These are phyloP conservation scores for Gypsophila paniculata DNA, from an alignment of 179 eudicot species.

Conservation along the genomic window DNA sequence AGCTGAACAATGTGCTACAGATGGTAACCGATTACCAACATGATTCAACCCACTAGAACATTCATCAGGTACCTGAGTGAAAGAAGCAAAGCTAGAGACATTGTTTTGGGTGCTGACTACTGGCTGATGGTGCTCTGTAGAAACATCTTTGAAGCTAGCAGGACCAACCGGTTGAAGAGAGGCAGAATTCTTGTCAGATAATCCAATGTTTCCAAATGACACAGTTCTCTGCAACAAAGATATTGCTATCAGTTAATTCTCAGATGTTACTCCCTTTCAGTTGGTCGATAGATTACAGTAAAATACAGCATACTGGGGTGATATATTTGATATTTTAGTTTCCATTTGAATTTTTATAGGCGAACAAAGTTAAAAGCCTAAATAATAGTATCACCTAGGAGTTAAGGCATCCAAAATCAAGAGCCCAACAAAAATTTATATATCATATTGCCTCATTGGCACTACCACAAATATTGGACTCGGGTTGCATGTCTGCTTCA, in stretches of 20 bases:
- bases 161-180: constrained; percentile 47
- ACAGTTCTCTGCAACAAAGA: constrained; percentile 56
- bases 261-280: background rate
- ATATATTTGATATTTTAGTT: background rate
- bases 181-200: constrained; percentile 44
- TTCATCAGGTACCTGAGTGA: constrained; percentile 33
- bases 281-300: background rate
- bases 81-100: constrained; percentile 33
- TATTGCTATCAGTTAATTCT: constrained; percentile 5
- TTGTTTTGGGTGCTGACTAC: constrained; percentile 30
- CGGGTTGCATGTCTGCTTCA: no score
- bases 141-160: constrained; percentile 29
- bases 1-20: constrained; percentile 31
- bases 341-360: background rate
- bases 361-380: background rate
- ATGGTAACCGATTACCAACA: constrained; percentile 35
- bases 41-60: constrained; percentile 46
- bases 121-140: constrained; percentile 33
- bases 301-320: background rate
- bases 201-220: constrained; percentile 60
- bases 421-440: background rate
- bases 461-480: no score
- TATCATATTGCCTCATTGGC: background rate
- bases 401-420: background rate
- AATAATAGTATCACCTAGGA: background rate